A percentile compares a stretch with the other conserved stretches of the same genome.
Conservation (phyloP, 305 asterid genomes). For the Nicotiana rustica region DNA sequence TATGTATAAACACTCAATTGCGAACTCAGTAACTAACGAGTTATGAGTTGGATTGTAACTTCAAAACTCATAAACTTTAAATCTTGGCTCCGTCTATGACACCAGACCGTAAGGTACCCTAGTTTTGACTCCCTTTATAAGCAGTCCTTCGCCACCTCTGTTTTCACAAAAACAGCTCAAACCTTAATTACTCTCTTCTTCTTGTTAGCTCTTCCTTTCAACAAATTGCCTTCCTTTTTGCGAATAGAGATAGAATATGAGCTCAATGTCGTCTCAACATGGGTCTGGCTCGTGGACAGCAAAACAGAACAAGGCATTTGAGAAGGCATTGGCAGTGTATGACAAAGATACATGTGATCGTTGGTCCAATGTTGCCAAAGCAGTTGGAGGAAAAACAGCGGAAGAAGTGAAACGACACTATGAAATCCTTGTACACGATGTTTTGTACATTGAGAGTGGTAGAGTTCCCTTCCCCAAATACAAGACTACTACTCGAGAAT, state of each 20-base stretch:
- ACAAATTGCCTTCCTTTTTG: neutral
- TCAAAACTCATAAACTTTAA: no score
- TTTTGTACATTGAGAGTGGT: constrained; percentile 73
- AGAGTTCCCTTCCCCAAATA: constrained; percentile 81
- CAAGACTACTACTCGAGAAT: constrained; percentile 37
- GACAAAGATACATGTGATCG: constrained; percentile 89
- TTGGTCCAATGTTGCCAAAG: constrained; percentile 87
- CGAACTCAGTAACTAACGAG: no score
- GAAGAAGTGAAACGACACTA: constrained; percentile 90
- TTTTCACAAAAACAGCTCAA: constrained; percentile 20
- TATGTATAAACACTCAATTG: no score
- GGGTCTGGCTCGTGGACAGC: constrained; percentile 60
- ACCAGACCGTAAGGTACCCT: no score
- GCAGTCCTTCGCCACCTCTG: neutral
- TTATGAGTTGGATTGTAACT: no score
- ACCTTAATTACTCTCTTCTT: neutral
- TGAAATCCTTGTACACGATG: constrained; percentile 66
- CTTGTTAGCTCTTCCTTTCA: neutral
- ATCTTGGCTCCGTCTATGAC: no score
- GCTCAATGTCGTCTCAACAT: constrained; percentile 46
- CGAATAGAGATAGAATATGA: constrained; percentile 31
- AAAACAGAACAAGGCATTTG: constrained; percentile 86
- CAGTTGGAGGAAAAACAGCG: constrained; percentile 73
- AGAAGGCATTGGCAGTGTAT: constrained; percentile 77
- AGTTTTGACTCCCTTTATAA: neutral